Evolutionary conservation across 805 yeast species (phyloP).

Genomic region (Candida piceae): DNA sequence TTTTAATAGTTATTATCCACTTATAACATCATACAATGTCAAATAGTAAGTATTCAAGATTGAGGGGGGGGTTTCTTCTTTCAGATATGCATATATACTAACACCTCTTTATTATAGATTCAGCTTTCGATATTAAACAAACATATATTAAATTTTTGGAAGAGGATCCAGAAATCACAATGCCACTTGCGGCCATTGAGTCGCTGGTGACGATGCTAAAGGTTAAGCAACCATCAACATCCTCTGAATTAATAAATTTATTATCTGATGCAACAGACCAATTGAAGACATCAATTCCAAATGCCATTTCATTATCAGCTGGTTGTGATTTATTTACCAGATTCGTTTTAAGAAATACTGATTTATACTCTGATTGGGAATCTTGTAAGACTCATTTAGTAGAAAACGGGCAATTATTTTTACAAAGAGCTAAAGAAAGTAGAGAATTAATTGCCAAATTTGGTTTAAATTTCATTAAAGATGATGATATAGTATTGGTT

Average conservation of each 20-base stretch:
- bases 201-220: conserved; percentile 79
- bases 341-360: conserved; percentile 84
- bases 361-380: conserved; percentile 91
- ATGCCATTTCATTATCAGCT: conserved; percentile 90
- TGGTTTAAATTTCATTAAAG: conserved; percentile 86
- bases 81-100: no score
- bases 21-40: no score
- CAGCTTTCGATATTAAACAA: conserved; percentile 71
- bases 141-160: conserved; percentile 75
- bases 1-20: no score
- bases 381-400: conserved; percentile 83
- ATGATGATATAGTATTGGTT: conserved; percentile 84
- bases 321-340: conserved; percentile 97
- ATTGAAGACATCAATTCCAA: conserved; percentile 74
- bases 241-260: conserved; percentile 83
- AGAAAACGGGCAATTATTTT: conserved; percentile 88
- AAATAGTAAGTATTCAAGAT: no score
- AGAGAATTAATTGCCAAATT: conserved; percentile 82
- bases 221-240: conserved; percentile 84
- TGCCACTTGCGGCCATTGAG: conserved; percentile 99
- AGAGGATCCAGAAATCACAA: conserved; percentile 94
- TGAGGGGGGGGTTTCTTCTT: no score
- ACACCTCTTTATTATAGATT: not conserved
- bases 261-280: conserved; percentile 71
- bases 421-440: conserved; percentile 85